These are phyloP conservation scores for Priceomyces castillae DNA, from an alignment of 805 yeast genomes.

Conservation along the genomic window DNA sequence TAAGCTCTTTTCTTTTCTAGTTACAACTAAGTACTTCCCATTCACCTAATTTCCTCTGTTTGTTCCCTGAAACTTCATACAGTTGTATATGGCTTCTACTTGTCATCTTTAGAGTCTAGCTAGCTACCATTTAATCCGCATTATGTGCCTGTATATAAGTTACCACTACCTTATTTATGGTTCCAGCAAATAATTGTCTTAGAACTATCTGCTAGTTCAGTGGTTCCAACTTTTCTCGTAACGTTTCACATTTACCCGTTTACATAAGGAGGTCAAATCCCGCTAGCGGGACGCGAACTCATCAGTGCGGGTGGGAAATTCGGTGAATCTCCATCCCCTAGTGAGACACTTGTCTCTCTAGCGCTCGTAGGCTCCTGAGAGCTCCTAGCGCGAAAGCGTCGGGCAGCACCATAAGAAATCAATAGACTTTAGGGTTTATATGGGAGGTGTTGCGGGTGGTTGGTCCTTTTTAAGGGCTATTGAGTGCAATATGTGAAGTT, in stretches of 20 bases:
- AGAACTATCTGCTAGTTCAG: slow-evolving; percentile 9
- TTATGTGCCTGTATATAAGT: not conserved
- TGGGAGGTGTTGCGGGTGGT: slow-evolving; percentile 61
- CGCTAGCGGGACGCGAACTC: slow-evolving; percentile 7
- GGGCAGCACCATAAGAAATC: slow-evolving; percentile 59
- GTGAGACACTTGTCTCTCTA: slow-evolving; percentile 7
- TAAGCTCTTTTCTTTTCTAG: too few species aligned
- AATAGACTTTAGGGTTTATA: slow-evolving; percentile 24
- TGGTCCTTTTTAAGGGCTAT: slow-evolving; percentile 48
- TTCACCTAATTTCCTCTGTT: too few species aligned
- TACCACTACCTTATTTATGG: not conserved
- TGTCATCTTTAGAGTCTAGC: too few species aligned
- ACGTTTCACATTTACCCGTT: slow-evolving; percentile 49
- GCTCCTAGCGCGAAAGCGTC: slow-evolving; percentile 56
- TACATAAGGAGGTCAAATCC: slow-evolving; percentile 23
- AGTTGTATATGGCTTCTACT: too few species aligned
- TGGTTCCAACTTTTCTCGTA: slow-evolving; percentile 37
- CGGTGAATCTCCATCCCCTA: slow-evolving; percentile 56
- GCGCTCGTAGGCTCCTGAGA: slow-evolving; percentile 47
- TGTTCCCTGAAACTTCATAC: too few species aligned
- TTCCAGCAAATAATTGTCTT: not conserved
- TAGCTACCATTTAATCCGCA: too few species aligned
- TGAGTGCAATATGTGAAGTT: slow-evolving; percentile 62
- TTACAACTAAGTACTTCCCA: too few species aligned
- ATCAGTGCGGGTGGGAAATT: slow-evolving; percentile 54